Conservation (phyloP, 2,329 filamentous ascomycete species). For the Alternaria incomplexa region DNA sequence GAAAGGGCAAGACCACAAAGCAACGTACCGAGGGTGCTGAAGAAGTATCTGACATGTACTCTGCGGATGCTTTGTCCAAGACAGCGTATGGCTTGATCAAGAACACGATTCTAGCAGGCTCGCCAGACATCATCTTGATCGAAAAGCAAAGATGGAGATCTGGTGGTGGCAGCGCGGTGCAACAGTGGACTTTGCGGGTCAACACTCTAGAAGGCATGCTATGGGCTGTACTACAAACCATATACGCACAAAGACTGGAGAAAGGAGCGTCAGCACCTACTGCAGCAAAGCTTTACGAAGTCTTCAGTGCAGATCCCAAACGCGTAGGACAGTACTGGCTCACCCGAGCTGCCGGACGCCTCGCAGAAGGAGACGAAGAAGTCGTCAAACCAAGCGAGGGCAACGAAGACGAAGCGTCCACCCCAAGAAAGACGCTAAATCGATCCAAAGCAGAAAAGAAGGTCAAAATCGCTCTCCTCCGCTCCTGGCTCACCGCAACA, state of each 20-base stretch:
- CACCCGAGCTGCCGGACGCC: slow-evolving; percentile 14
- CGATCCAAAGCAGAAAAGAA: slow-evolving; percentile 59
- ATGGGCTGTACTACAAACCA: slow-evolving; percentile 62
- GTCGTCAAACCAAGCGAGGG: slow-evolving; percentile 3
- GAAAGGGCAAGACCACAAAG: background rate
- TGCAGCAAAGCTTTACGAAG: slow-evolving; percentile 10
- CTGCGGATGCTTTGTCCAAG: slow-evolving; percentile 60
- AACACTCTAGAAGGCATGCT: slow-evolving; percentile 85
- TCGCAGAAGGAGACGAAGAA: background rate
- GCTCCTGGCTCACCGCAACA: slow-evolving; percentile 36
- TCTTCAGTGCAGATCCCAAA: slow-evolving; percentile 44
- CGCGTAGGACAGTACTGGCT: slow-evolving; percentile 49
- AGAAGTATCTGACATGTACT: slow-evolving; percentile 52
- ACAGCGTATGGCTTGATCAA: slow-evolving; percentile 63
- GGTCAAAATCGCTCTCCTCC: slow-evolving; percentile 68
- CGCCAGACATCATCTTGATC: slow-evolving; percentile 74
- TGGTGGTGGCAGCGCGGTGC: slow-evolving; percentile 67
- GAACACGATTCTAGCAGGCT: slow-evolving; percentile 56
- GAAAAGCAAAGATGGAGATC: slow-evolving; percentile 70
- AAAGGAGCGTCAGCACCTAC: background rate
- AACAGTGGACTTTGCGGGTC: slow-evolving; percentile 83
- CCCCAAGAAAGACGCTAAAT: slow-evolving; percentile 41
- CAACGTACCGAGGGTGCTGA: background rate
- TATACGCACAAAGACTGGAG: background rate
- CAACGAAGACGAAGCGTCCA: slow-evolving; percentile 17